Conservation (phyloP, 2,329 filamentous ascomycete genomes). For the Mycocentrospora acerina region DNA sequence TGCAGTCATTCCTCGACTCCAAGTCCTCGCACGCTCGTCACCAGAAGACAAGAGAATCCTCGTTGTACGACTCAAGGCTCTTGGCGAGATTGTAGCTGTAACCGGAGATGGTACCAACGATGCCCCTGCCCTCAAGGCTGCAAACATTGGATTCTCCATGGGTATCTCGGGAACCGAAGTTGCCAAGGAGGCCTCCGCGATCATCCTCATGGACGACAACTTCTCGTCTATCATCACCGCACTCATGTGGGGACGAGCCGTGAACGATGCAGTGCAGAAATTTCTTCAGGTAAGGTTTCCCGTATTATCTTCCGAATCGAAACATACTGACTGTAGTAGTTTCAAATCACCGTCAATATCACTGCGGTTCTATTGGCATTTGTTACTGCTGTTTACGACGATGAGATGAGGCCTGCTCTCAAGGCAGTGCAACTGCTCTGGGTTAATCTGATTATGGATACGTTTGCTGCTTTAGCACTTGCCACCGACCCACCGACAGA, state of each 20-base stretch:
- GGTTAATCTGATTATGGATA: conserved; percentile 98
- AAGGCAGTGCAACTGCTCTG: conserved; percentile 90
- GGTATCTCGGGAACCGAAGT: conserved; percentile 81
- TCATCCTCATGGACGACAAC: conserved; percentile 86
- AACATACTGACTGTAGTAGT: no score
- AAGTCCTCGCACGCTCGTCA: conserved; percentile 68
- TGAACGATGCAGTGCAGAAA: conserved; percentile 47
- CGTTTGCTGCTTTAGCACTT: conserved; percentile 83
- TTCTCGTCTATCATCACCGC: conserved; percentile 85
- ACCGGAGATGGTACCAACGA: conserved; percentile 85
- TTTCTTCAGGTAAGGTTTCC: no score
- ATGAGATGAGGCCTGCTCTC: conserved; percentile 70
- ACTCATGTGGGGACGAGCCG: conserved; percentile 68
- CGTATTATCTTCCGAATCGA: no score
- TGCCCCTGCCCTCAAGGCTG: conserved; percentile 76
- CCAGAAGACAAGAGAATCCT: conserved; percentile 70
- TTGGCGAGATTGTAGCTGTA: conserved; percentile 77
- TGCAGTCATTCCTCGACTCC: conserved; percentile 61
- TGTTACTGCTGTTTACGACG: conserved; percentile 76
- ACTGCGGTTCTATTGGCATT: conserved; percentile 88
- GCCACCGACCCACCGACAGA: conserved; percentile 88
- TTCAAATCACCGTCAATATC: conserved; percentile 84
- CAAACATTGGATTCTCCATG: conserved; percentile 85
- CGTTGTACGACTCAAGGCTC: conserved; percentile 63
- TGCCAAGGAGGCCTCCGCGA: conserved; percentile 80